Evolutionary conservation across 2,329 filamentous ascomycete genomes (phyloP).

Genomic region (Microsporum ferrugineum): DNA sequence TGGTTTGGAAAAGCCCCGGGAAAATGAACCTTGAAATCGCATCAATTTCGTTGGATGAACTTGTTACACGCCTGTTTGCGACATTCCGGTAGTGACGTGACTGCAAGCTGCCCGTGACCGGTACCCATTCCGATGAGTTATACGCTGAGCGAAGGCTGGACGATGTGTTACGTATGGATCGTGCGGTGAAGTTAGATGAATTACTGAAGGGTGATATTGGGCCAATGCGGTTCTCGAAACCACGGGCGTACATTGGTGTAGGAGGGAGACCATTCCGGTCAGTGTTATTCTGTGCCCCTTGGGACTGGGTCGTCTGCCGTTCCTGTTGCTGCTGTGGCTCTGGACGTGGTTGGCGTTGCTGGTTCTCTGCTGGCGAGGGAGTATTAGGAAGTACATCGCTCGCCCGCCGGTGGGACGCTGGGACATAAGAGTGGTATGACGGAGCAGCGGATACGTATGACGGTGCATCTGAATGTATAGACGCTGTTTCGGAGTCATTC

Average conservation of each 20-base stretch:
- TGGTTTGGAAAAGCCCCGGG: conserved; percentile 21
- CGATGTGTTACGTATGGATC: conserved; percentile 12
- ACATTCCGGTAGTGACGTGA: conserved; percentile 53
- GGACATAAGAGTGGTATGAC: conserved; percentile 45
- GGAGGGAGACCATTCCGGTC: conserved; percentile 11
- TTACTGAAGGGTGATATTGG: conserved; percentile 11
- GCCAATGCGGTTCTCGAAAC: conserved; percentile 23
- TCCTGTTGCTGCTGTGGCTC: neutral
- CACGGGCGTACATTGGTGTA: conserved; percentile 39
- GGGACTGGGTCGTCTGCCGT: conserved; percentile 22
- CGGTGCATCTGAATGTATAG: conserved; percentile 55
- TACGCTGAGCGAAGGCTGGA: conserved; percentile 38
- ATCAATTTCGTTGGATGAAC: conserved; percentile 18
- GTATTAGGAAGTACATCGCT: conserved; percentile 5
- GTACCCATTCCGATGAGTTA: conserved; percentile 50
- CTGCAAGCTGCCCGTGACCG: conserved; percentile 43
- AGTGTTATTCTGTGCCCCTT: neutral
- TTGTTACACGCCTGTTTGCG: conserved; percentile 48
- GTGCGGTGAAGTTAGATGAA: conserved; percentile 1
- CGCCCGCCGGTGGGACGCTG: conserved; percentile 10
- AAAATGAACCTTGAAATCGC: conserved; percentile 14
- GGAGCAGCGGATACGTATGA: conserved; percentile 58
- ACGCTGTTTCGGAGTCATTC: conserved; percentile 53
- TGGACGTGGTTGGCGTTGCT: neutral
- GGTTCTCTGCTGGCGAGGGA: conserved; percentile 11